These are phyloP conservation scores for Lignosus rhinocerotis DNA, from an alignment of 1,284 basidiomycete species.

Conservation along the genomic window DNA sequence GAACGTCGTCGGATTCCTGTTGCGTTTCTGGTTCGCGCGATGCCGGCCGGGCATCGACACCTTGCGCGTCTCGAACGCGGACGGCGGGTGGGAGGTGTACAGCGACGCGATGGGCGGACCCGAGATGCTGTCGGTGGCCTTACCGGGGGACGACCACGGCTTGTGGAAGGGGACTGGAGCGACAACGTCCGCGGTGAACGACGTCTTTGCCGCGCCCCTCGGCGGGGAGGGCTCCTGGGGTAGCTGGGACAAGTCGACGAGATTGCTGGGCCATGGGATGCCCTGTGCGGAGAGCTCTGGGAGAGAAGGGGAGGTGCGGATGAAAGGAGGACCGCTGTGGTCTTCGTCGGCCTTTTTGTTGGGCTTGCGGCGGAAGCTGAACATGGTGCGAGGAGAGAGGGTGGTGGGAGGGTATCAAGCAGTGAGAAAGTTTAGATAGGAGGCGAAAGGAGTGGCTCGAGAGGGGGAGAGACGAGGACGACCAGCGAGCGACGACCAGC, in stretches of 20 bases:
- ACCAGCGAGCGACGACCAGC: slow-evolving; percentile 27
- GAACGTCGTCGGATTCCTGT: slow-evolving; percentile 73
- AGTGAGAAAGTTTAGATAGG: not conserved
- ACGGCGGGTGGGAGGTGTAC: slow-evolving; percentile 63
- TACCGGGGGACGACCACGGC: slow-evolving; percentile 60
- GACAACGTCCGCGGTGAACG: slow-evolving; percentile 50
- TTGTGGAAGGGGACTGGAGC: slow-evolving; percentile 74
- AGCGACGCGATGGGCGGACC: slow-evolving; percentile 59
- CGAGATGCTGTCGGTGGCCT: slow-evolving; percentile 36
- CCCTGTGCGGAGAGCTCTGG: slow-evolving; percentile 71
- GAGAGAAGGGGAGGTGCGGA: slow-evolving; percentile 70
- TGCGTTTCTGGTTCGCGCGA: slow-evolving; percentile 52
- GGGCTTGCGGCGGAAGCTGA: slow-evolving; percentile 70
- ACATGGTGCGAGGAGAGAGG: slow-evolving; percentile 47
- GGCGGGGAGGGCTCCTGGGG: slow-evolving; percentile 44
- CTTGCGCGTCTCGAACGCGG: slow-evolving; percentile 54
- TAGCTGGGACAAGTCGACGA: slow-evolving; percentile 68
- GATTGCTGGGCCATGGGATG: slow-evolving; percentile 78
- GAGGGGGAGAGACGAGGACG: slow-evolving; percentile 19
- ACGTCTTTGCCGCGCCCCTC: slow-evolving; percentile 67
- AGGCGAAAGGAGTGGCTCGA: slow-evolving; percentile 11
- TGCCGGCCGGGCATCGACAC: slow-evolving; percentile 38
- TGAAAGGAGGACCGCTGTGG: slow-evolving; percentile 40
- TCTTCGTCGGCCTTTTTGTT: slow-evolving; percentile 42
- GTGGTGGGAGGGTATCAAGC: not conserved